Evolutionary conservation across 306 rosid genomes (phyloP), one percentile per base, ranked within the genome.

Genomic region (Bauhinia variegata): DNA sequence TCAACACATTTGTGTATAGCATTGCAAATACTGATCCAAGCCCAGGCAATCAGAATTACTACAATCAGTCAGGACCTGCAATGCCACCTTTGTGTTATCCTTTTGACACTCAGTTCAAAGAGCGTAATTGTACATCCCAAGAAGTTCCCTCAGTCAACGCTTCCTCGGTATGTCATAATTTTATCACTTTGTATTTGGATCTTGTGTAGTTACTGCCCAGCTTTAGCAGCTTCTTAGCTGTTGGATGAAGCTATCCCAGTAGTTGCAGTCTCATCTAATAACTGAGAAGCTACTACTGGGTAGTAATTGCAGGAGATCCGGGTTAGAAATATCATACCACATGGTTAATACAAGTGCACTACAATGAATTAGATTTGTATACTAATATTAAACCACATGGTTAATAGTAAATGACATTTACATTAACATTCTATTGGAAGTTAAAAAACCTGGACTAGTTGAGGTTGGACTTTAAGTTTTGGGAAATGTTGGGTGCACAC

Each of bases 81-180:
- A 86, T 91, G 89, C 97, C 96, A 2, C 76, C 93, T 71, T 79
- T 91, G 56, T 91, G 97, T 71, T 91, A 91, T 60, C 97, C 96
- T 6, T 91, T 80, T 46, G 87, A 88, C 60, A 74, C 89, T 18
- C 70, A 79, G 68, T 67, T 84, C 64, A 72, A 63, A 75, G 71
- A 79, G 36, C 82, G 75, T 30, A 84, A 48, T 19, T 91, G 97
- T 57, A 87, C 89, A 1, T 77, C 84, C 69, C 89, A 75, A 63
- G 91, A 91, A 63, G 97, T 91, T 78, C 78, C 96, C 28, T 67
- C 87, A 8, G 71, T 84, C 51, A 86, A 88, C 67, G 96, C 97
- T 67, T 75, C 96, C 13, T 38, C 39, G 81, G 97, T 91, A 81
- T 60, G 87, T 68, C 51, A 36, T 36, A 5, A 36, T 63, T 54